Conservation (phyloP, 495 filamentous ascomycete genomes). For the Chaetomium tenue region DNA sequence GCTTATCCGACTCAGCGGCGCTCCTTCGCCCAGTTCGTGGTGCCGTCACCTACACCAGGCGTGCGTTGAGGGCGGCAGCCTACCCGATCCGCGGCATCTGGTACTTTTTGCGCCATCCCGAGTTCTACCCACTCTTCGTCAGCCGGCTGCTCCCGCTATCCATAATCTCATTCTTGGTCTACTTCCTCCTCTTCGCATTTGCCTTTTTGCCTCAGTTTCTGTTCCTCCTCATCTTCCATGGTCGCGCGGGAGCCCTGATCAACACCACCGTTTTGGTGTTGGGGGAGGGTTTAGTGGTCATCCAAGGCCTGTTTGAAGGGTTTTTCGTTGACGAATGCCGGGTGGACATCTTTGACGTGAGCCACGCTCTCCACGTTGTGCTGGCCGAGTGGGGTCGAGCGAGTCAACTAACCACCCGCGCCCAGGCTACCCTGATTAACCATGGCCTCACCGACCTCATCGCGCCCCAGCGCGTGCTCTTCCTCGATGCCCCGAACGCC, state of each 20-base stretch:
- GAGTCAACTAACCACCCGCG: slow-evolving; percentile 14
- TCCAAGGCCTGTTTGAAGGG: slow-evolving; percentile 72
- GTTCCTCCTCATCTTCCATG: slow-evolving; percentile 78
- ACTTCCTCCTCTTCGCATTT: slow-evolving; percentile 74
- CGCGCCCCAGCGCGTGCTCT: slow-evolving; percentile 66
- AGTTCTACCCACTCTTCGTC: slow-evolving; percentile 65
- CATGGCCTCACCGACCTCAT: slow-evolving; percentile 59
- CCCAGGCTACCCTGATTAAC: slow-evolving; percentile 50
- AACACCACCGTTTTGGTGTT: slow-evolving; percentile 76
- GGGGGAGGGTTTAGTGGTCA: slow-evolving; percentile 75
- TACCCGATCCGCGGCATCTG: slow-evolving; percentile 62
- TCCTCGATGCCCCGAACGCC: slow-evolving; percentile 56
- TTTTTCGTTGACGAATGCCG: slow-evolving; percentile 81
- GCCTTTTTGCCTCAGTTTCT: slow-evolving; percentile 85
- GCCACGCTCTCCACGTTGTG: slow-evolving; percentile 34
- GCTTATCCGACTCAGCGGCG: not conserved
- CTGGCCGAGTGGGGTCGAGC: not conserved
- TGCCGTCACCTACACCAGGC: not conserved
- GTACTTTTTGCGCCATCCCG: slow-evolving; percentile 69
- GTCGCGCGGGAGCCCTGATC: slow-evolving; percentile 68
- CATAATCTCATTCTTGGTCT: slow-evolving; percentile 69
- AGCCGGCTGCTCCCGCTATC: slow-evolving; percentile 68
- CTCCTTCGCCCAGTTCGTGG: not conserved
- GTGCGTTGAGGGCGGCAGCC: slow-evolving; percentile 4
- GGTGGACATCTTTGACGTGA: slow-evolving; percentile 89